Conservation (phyloP, 306 rosid species). For the Vigna hirtella region DNA sequence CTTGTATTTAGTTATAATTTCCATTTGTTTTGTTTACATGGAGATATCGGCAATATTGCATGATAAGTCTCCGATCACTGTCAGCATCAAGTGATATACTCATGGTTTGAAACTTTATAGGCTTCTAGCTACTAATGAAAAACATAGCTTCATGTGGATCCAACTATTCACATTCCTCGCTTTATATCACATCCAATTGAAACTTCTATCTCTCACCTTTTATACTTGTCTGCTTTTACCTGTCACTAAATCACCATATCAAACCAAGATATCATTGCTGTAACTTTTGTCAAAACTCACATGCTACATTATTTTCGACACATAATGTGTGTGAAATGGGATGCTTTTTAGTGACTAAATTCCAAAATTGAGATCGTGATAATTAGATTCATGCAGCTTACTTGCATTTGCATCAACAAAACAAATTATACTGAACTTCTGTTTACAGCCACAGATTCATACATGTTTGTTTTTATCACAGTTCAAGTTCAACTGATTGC, state of each 20-base stretch:
- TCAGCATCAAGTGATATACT: slow-evolving; percentile 19
- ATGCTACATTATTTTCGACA: slow-evolving; percentile 23
- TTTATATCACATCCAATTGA: slow-evolving; percentile 43
- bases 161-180: slow-evolving; percentile 19
- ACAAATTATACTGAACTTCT: slow-evolving; percentile 26
- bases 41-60: slow-evolving; percentile 7
- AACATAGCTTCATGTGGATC: slow-evolving; percentile 42
- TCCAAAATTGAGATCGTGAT: slow-evolving; percentile 48
- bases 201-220: slow-evolving; percentile 43
- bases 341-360: slow-evolving; percentile 34
- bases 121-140: slow-evolving; percentile 46
- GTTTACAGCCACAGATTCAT: slow-evolving; percentile 12
- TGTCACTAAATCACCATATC: slow-evolving; percentile 42
- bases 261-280: slow-evolving; percentile 48
- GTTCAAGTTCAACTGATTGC: not conserved
- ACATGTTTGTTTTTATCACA: not conserved
- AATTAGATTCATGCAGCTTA: slow-evolving; percentile 44
- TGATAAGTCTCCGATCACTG: slow-evolving; percentile 35
- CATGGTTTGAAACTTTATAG: slow-evolving; percentile 49
- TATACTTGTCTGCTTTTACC: slow-evolving; percentile 43
- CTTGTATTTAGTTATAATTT: slow-evolving; percentile 51
- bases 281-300: slow-evolving; percentile 43
- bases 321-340: slow-evolving; percentile 17
- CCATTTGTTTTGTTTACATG: slow-evolving; percentile 43
- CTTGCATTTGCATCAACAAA: slow-evolving; percentile 46